A percentile compares a stretch with the other conserved stretches of the same genome.
These are phyloP conservation scores for Rhizophlyctis rosea DNA, from an alignment of 192 early-diverging fungal species.

Conservation along the genomic window DNA sequence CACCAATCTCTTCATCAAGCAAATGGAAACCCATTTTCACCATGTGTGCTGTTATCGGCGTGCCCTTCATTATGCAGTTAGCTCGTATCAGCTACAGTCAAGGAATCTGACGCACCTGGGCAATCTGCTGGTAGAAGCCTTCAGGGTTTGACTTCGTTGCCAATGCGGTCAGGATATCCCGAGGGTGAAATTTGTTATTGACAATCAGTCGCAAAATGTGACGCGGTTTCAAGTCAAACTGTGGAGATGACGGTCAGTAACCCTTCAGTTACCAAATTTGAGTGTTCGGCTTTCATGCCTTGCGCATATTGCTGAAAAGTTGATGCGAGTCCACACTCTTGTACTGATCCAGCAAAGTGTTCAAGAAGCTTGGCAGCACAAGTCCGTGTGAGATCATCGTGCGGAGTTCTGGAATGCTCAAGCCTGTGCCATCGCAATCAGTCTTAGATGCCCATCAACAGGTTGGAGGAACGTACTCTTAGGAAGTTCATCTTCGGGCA, in stretches of 20 bases:
- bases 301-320: constrained; percentile 47
- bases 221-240: constrained; percentile 35
- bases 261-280: too few relatives aligned
- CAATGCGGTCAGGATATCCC: constrained; percentile 48
- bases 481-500: too few relatives aligned
- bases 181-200: constrained; percentile 43
- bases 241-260: background rate
- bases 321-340: constrained; percentile 31
- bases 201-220: constrained; percentile 46
- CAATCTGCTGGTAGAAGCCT: constrained; percentile 26
- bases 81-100: background rate
- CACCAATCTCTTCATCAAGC: constrained; percentile 13
- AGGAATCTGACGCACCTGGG: background rate
- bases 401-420: constrained; percentile 45
- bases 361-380: constrained; percentile 41
- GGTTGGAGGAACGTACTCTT: background rate
- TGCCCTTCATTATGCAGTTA: constrained; percentile 15
- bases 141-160: constrained; percentile 23
- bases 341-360: constrained; percentile 44
- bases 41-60: constrained; percentile 35
- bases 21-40: constrained; percentile 30
- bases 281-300: constrained; percentile 31
- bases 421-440: constrained; percentile 13
- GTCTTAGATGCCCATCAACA: background rate
- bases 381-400: constrained; percentile 54